Evolutionary conservation across 495 filamentous ascomycete genomes (phyloP).

Genomic region (Diplogelasinospora grovesii): DNA sequence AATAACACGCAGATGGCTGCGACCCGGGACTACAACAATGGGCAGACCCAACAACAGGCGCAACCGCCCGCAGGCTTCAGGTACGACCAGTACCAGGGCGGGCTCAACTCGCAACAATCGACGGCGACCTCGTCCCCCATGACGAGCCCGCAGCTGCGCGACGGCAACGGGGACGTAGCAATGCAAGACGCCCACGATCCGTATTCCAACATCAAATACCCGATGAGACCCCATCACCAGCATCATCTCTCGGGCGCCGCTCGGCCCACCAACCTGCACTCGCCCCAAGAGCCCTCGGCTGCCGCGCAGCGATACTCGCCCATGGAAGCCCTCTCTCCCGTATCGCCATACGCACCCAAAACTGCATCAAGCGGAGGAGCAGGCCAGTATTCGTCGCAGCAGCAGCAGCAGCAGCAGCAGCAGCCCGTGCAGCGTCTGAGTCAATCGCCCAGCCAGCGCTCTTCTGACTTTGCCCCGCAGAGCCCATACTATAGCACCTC

Average conservation of each 20-base stretch:
- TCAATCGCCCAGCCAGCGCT: conserved; percentile 16
- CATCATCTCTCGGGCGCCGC: conserved; percentile 46
- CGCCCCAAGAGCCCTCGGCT: conserved; percentile 67
- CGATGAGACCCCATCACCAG: conserved; percentile 62
- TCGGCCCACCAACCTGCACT: conserved; percentile 44
- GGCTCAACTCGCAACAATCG: conserved; percentile 46
- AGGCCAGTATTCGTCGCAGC: conserved; percentile 31
- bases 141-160: conserved; percentile 59
- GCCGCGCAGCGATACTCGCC: conserved; percentile 91
- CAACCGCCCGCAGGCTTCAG: conserved; percentile 63
- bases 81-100: conserved; percentile 66
- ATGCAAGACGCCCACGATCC: conserved; percentile 87
- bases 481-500: conserved; percentile 43
- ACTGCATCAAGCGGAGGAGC: conserved; percentile 26
- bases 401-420: conserved; percentile 37
- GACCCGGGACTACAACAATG: conserved; percentile 36
- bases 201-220: conserved; percentile 62
- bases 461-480: conserved; percentile 39
- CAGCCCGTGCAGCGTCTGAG: conserved; percentile 40
- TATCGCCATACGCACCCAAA: conserved; percentile 44
- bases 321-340: conserved; percentile 69
- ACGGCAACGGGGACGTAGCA: conserved; percentile 73
- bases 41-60: conserved; percentile 37
- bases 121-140: conserved; percentile 58
- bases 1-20: conserved; percentile 40